Conservation (phyloP, 306 rosid genomes). For the Rosa chinensis region DNA sequence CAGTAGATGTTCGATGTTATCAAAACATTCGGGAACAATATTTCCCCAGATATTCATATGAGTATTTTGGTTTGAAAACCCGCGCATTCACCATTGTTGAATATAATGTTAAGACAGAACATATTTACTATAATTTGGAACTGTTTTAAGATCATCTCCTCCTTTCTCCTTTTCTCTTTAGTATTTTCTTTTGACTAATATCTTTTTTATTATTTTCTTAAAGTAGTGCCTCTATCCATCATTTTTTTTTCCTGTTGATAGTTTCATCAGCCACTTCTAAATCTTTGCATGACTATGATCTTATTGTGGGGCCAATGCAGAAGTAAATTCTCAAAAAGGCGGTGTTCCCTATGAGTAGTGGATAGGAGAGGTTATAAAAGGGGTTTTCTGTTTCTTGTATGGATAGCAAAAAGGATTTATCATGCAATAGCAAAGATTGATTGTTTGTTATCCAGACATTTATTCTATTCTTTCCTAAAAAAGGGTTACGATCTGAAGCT, state of each 20-base stretch:
- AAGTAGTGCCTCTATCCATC: neutral
- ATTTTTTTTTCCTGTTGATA: neutral
- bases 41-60: neutral
- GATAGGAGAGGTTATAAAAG: neutral
- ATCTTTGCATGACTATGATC: neutral
- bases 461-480: neutral
- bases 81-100: neutral
- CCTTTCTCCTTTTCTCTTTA: neutral
- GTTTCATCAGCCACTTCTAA: neutral
- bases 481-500: neutral
- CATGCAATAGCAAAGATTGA: neutral
- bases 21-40: neutral
- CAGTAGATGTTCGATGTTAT: neutral
- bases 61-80: neutral
- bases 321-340: neutral
- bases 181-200: neutral
- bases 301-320: neutral
- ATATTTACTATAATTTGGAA: neutral
- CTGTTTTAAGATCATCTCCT: neutral
- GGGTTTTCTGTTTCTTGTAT: neutral
- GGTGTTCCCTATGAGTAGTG: neutral
- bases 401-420: neutral
- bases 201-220: neutral
- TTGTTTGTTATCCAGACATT: neutral
- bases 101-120: neutral